Percentiles rank a stretch among this genome's conserved stretches.
phyloP scores from a whole-genome alignment of 345 rosid species.

The Brassica incana region DNA sequence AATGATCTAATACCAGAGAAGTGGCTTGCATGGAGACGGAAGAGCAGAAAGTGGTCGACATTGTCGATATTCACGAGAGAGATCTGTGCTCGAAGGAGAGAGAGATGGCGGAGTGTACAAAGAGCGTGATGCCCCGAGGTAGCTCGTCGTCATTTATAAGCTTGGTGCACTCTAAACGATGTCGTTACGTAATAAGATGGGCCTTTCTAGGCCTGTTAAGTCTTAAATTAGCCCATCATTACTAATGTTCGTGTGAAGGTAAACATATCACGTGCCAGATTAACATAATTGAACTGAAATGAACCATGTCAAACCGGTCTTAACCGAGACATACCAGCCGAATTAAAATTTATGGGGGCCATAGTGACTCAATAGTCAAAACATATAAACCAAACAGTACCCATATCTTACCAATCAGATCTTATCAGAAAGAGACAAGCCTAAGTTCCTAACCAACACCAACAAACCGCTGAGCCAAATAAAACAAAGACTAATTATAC shows the following conservation, averaged over 20 bases:
- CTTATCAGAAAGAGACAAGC: neutral
- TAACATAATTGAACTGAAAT: neutral
- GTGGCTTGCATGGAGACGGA: constrained; percentile 43
- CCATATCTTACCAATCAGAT: neutral
- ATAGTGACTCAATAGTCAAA: neutral
- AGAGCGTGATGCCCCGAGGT: constrained; percentile 27
- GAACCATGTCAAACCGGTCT: neutral
- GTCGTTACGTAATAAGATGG: constrained; percentile 12
- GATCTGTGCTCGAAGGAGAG: neutral
- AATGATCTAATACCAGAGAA: constrained; percentile 36
- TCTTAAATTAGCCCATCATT: neutral
- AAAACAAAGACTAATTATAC: neutral
- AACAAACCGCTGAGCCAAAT: neutral
- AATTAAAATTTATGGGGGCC: neutral
- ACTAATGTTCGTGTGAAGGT: neutral
- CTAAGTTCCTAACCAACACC: neutral
- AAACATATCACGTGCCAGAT: neutral
- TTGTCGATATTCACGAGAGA: constrained; percentile 32
- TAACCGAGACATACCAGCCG: neutral
- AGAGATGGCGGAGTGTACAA: constrained; percentile 44
- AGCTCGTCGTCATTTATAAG: constrained; percentile 29
- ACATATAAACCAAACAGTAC: neutral
- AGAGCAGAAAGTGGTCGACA: constrained; percentile 48
- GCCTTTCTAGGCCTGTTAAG: neutral
- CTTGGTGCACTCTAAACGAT: neutral